phyloP scores from a whole-genome alignment of 2,329 filamentous ascomycete genomes.

The Coniella lustricola region DNA sequence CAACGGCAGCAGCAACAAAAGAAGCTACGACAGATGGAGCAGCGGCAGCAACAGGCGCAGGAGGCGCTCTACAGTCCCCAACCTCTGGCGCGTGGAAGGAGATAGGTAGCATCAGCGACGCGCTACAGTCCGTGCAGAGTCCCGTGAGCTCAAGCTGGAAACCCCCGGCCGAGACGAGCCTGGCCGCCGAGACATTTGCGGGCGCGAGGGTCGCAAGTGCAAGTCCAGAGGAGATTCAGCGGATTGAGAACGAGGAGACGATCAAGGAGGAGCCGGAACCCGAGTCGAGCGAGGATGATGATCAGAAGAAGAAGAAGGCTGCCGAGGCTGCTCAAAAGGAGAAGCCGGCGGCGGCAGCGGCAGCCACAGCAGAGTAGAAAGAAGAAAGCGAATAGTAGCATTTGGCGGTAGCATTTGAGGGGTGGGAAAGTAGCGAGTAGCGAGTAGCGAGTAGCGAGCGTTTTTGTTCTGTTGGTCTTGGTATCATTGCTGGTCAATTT shows the following conservation, averaged over 20 bases:
- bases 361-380: too few species aligned
- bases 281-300: conserved; percentile 25
- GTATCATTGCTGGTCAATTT: neutral
- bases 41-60: conserved; percentile 3
- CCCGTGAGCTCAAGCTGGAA: conserved; percentile 33
- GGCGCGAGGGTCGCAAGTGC: conserved; percentile 28
- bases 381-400: neutral
- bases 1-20: neutral
- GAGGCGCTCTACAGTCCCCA: conserved; percentile 37
- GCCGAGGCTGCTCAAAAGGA: too few species aligned
- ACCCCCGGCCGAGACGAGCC: conserved; percentile 22
- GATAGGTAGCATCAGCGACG: conserved; percentile 18
- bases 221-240: conserved; percentile 32
- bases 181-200: conserved; percentile 20
- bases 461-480: neutral
- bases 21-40: too few species aligned
- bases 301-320: conserved; percentile 21
- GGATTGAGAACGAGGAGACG: conserved; percentile 31
- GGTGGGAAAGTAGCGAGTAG: too few species aligned
- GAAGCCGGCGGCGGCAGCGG: too few species aligned
- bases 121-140: conserved; percentile 32
- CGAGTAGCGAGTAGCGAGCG: too few species aligned
- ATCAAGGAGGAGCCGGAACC: conserved; percentile 34
- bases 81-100: conserved; percentile 37
- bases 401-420: too few species aligned